Evolutionary conservation across 768 basidiomycete genomes (phyloP).

Genomic region (Sporobolomyces phaffii): DNA sequence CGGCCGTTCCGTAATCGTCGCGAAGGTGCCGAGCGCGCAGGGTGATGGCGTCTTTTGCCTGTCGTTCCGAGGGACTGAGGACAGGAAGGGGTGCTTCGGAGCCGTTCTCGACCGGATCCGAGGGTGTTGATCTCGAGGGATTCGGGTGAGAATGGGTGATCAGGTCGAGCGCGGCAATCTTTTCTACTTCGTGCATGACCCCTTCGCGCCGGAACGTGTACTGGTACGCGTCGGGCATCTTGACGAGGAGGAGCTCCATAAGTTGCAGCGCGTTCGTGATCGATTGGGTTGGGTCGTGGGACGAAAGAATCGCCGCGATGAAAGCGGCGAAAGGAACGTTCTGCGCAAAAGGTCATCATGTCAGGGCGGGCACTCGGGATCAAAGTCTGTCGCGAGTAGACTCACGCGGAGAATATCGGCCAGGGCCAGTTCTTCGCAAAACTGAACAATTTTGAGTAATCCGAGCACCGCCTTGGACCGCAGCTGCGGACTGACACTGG

Average conservation of each 20-base stretch:
- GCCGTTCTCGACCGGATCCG: too few species aligned
- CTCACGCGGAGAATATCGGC: constrained; percentile 70
- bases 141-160: constrained; percentile 50
- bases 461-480: constrained; percentile 83
- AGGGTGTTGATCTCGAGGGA: constrained; percentile 9
- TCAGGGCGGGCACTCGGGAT: background rate
- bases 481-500: constrained; percentile 81
- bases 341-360: constrained; percentile 49
- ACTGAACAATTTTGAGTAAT: constrained; percentile 83
- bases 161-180: constrained; percentile 61
- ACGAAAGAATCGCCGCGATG: constrained; percentile 85
- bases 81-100: constrained; percentile 31
- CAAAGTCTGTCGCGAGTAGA: constrained; percentile 13
- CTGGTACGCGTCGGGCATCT: constrained; percentile 75
- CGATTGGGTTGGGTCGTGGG: constrained; percentile 77
- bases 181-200: constrained; percentile 88
- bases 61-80: constrained; percentile 52
- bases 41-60: constrained; percentile 74
- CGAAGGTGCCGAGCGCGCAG: constrained; percentile 83
- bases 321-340: constrained; percentile 92
- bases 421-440: constrained; percentile 69
- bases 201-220: constrained; percentile 90
- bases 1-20: constrained; percentile 61
- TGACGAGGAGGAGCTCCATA: constrained; percentile 79
- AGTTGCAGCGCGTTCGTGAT: constrained; percentile 77